These are phyloP conservation scores for Aureobasidium uvarum DNA, from an alignment of 2,329 filamentous ascomycete species.

Conservation along the genomic window DNA sequence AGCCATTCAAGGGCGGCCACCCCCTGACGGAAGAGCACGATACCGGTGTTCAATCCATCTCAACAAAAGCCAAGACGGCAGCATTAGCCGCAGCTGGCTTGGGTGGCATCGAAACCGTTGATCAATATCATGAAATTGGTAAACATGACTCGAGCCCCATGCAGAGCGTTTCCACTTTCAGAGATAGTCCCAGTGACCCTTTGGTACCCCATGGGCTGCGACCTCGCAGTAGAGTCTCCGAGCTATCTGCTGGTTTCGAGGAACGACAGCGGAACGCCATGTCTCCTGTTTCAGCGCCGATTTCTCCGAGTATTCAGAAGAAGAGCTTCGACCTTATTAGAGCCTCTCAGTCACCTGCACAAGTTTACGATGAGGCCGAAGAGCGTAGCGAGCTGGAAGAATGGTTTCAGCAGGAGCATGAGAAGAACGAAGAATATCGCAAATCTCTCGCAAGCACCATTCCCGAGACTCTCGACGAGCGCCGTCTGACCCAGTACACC, in stretches of 20 bases:
- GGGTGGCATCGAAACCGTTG: slow-evolving; percentile 33
- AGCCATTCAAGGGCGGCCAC: slow-evolving; percentile 63
- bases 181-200: slow-evolving; percentile 52
- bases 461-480: slow-evolving; percentile 45
- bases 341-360: slow-evolving; percentile 2
- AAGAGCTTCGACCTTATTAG: slow-evolving; percentile 31
- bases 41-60: slow-evolving; percentile 42
- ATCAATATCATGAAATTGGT: not conserved
- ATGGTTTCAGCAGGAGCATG: slow-evolving; percentile 55
- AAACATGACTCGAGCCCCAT: slow-evolving; percentile 71
- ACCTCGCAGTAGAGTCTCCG: slow-evolving; percentile 34
- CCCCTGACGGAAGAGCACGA: slow-evolving; percentile 53
- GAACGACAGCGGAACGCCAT: slow-evolving; percentile 13
- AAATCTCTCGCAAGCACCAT: slow-evolving; percentile 43
- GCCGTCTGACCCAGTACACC: slow-evolving; percentile 51
- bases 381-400: slow-evolving; percentile 45
- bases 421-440: slow-evolving; percentile 59
- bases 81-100: slow-evolving; percentile 44
- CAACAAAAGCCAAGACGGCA: slow-evolving; percentile 40
- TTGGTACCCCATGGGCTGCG: slow-evolving; percentile 38
- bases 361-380: slow-evolving; percentile 34
- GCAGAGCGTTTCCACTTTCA: slow-evolving; percentile 84
- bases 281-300: slow-evolving; percentile 4
- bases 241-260: slow-evolving; percentile 26
- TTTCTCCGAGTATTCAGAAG: not conserved